Percentiles rank a stretch among this genome's conserved stretches.
phyloP scores from a whole-genome alignment of 768 basidiomycete species.

The Russula emetica region DNA sequence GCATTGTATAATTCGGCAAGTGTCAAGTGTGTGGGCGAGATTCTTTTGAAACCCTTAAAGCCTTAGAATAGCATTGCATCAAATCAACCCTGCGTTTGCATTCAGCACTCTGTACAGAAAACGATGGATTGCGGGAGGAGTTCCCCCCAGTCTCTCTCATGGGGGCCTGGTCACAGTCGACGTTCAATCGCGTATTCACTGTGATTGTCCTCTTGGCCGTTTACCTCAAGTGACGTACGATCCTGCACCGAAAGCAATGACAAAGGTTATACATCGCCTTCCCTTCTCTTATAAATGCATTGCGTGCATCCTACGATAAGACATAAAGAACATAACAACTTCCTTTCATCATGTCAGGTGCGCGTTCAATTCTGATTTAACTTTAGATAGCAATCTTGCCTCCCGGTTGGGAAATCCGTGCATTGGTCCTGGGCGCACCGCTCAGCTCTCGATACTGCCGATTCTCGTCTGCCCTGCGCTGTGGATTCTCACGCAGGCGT shows the following conservation, averaged over 20 bases:
- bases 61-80: neutral
- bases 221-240: too few relatives aligned
- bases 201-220: too few relatives aligned
- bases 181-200: neutral
- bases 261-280: neutral
- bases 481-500: constrained; percentile 25
- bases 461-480: constrained; percentile 25
- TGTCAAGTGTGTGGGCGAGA: neutral
- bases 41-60: too few relatives aligned
- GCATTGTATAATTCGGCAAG: neutral
- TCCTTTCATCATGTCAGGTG: neutral
- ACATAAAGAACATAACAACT: neutral
- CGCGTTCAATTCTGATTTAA: neutral
- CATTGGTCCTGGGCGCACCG: constrained; percentile 33
- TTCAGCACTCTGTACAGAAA: neutral
- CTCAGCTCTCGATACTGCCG: constrained; percentile 22
- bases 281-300: neutral
- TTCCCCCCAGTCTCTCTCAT: too few relatives aligned
- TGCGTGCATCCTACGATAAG: neutral
- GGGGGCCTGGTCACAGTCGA: neutral
- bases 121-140: neutral
- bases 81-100: neutral
- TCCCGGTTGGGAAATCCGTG: constrained; percentile 56
- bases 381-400: constrained; percentile 41
- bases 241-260: neutral